These are phyloP conservation scores for Cercospora canescens DNA, from an alignment of 2,329 filamentous ascomycete species.

Conservation along the genomic window DNA sequence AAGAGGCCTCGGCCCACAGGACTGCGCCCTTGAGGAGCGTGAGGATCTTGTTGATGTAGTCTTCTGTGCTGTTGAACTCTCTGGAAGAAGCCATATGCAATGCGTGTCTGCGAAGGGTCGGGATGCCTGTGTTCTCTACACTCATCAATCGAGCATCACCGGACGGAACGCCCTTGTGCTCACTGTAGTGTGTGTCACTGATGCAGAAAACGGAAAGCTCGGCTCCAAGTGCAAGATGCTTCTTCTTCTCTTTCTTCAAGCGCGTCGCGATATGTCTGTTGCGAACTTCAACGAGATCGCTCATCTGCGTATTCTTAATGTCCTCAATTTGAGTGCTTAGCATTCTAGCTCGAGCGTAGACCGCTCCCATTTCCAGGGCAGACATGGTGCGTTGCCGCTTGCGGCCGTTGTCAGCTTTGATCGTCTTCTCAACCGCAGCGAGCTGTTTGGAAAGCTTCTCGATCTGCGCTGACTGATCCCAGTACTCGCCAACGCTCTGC, in stretches of 20 bases:
- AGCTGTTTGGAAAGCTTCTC: constrained; percentile 5
- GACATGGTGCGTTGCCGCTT: constrained; percentile 13
- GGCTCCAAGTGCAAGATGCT: constrained; percentile 11
- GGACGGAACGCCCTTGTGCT: constrained; percentile 14
- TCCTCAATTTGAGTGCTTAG: neutral
- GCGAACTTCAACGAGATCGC: constrained; percentile 21
- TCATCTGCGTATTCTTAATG: constrained; percentile 33
- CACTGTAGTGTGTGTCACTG: constrained; percentile 29
- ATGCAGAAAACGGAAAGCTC: constrained; percentile 24
- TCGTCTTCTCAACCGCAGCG: neutral
- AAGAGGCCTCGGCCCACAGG: constrained; percentile 17
- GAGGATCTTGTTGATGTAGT: constrained; percentile 13
- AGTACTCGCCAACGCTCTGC: constrained; percentile 8
- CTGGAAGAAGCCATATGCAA: constrained; percentile 19
- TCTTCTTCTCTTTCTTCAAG: constrained; percentile 14
- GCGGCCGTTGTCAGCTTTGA: constrained; percentile 1
- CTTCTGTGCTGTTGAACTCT: constrained; percentile 11
- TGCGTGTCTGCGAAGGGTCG: constrained; percentile 20
- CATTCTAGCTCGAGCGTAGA: neutral
- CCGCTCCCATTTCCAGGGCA: neutral
- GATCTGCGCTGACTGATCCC: constrained; percentile 5
- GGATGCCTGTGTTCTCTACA: constrained; percentile 24
- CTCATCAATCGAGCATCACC: constrained; percentile 3
- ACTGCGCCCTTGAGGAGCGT: constrained; percentile 16
- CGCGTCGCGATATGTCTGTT: constrained; percentile 14